Evolutionary conservation across 176 grass and related monocot species (phyloP).

Genomic region (Saccharum officinarum): DNA sequence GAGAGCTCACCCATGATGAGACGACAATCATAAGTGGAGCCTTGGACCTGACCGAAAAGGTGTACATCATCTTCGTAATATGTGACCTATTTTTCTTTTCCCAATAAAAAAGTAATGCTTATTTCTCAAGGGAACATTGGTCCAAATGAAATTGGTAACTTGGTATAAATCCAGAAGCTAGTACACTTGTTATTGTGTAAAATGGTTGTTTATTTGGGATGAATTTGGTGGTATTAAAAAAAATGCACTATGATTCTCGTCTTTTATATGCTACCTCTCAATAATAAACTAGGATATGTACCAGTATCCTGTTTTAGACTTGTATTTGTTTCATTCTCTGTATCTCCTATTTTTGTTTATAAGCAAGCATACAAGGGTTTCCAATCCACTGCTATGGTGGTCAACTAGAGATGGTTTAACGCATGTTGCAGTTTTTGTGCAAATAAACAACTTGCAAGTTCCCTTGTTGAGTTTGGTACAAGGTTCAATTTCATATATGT

Average conservation of each 20-base stretch:
- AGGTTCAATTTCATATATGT: conserved; percentile 19
- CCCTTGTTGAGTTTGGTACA: neutral
- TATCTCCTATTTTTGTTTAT: neutral
- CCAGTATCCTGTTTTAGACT: neutral
- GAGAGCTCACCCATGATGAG: conserved; percentile 98
- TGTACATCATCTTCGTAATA: conserved; percentile 25
- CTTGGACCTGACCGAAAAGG: conserved; percentile 98
- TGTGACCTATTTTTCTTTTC: conserved; percentile 26
- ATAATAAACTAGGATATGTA: neutral
- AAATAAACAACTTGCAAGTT: neutral
- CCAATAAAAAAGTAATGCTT: neutral
- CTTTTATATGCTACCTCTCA: conserved; percentile 23
- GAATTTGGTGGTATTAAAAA: neutral
- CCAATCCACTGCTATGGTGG: neutral
- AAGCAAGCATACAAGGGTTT: conserved; percentile 11
- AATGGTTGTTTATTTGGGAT: neutral
- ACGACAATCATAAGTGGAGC: conserved; percentile 99
- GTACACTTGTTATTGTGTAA: conserved; percentile 21
- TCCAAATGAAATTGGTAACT: conserved; percentile 27
- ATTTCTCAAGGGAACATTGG: conserved; percentile 6
- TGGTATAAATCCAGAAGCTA: conserved; percentile 25
- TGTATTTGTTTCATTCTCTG: conserved; percentile 3
- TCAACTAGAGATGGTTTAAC: conserved; percentile 6
- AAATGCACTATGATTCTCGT: neutral
- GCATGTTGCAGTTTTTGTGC: neutral